Percentiles rank a stretch among this genome's conserved stretches.
Conservation (phyloP, 108 stramenopile genomes). For the Skeletonema grethae region DNA sequence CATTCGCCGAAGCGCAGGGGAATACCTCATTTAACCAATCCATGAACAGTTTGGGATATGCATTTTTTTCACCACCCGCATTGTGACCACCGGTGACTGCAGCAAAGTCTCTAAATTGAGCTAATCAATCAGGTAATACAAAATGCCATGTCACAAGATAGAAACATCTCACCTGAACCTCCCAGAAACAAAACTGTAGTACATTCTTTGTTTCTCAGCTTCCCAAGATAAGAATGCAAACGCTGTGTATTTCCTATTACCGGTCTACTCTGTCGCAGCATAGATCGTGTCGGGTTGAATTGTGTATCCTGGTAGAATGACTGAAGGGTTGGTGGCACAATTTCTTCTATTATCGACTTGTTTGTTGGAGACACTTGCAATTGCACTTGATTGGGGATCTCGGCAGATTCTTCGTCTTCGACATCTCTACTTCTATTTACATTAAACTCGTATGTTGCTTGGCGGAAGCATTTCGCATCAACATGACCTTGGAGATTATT, state of each 20-base stretch:
- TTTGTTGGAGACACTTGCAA: too few relatives aligned
- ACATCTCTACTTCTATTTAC: too few relatives aligned
- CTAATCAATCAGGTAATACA: not conserved
- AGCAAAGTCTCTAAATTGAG: not conserved
- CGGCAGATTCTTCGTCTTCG: too few relatives aligned
- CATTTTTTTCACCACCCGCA: conserved; percentile 16
- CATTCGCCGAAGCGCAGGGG: conserved; percentile 19
- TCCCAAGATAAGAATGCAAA: conserved; percentile 29
- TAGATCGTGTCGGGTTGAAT: conserved; percentile 29
- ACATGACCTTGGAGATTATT: not conserved
- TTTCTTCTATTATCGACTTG: conserved; percentile 12
- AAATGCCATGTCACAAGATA: not conserved
- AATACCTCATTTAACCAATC: conserved; percentile 37
- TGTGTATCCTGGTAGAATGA: conserved; percentile 17
- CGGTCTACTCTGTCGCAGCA: conserved; percentile 37
- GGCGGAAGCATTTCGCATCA: not conserved
- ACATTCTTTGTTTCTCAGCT: conserved; percentile 26
- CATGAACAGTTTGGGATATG: conserved; percentile 37
- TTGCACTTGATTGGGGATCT: too few relatives aligned
- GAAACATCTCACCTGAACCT: conserved; percentile 9
- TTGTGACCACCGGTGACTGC: conserved; percentile 32
- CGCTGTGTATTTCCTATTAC: conserved; percentile 39
- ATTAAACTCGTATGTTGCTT: not conserved
- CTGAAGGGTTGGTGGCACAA: conserved; percentile 17
- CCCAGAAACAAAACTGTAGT: conserved; percentile 41